These are phyloP conservation scores for Dacryopinax spathularia DNA, from an alignment of 768 basidiomycete genomes.

Conservation along the genomic window DNA sequence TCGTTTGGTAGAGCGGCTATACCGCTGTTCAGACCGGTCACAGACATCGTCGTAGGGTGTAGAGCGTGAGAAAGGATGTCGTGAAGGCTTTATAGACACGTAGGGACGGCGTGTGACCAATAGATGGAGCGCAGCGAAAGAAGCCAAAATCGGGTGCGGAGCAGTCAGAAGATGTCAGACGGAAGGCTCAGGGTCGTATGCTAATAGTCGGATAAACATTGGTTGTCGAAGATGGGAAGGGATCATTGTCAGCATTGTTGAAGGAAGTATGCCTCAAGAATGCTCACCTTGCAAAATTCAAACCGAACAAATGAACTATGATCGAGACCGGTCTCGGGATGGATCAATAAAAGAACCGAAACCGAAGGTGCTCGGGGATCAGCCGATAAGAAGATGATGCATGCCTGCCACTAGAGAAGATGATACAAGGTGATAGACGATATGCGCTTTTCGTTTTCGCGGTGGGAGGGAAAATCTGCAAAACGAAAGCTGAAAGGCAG, in stretches of 20 bases:
- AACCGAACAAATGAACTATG: too few relatives aligned
- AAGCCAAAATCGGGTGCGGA: not conserved
- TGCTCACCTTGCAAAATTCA: too few relatives aligned
- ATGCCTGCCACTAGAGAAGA: not conserved
- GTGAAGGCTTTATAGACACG: not conserved
- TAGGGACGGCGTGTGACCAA: not conserved
- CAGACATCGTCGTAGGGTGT: not conserved
- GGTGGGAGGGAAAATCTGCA: not conserved
- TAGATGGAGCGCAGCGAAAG: not conserved
- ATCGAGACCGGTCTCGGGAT: not conserved
- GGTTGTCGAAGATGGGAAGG: not conserved
- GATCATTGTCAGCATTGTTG: too few relatives aligned
- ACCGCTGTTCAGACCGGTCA: not conserved
- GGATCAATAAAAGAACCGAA: not conserved
- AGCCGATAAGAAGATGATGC: not conserved
- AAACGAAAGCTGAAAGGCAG: constrained; percentile 4
- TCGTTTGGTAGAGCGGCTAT: not conserved
- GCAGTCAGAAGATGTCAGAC: not conserved
- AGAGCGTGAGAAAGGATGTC: not conserved
- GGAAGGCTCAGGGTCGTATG: not conserved
- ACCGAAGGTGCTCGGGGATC: not conserved
- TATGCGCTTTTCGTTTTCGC: not conserved
- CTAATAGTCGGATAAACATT: not conserved
- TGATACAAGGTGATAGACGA: not conserved
- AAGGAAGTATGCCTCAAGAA: too few relatives aligned